Evolutionary conservation across 495 filamentous ascomycete species (phyloP).

Genomic region (Tuber aestivum): DNA sequence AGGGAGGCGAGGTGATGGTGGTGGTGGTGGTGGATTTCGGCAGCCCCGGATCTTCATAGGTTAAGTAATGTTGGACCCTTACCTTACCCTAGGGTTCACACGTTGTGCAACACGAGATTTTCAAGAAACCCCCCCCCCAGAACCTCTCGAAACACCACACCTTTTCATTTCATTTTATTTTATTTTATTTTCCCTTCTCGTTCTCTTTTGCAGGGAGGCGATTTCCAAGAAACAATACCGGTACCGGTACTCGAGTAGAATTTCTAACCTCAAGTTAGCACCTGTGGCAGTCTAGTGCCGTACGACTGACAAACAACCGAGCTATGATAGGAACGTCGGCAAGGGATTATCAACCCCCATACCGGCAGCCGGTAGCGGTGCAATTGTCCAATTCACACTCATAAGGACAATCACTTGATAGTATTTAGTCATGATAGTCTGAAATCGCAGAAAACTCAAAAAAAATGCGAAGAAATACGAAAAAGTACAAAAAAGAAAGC

Average conservation of each 20-base stretch:
- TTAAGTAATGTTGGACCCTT: background rate
- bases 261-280: background rate
- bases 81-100: background rate
- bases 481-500: background rate
- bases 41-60: constrained; percentile 1
- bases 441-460: background rate
- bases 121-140: background rate
- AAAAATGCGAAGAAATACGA: background rate
- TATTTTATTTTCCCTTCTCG: background rate
- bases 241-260: background rate
- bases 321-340: background rate
- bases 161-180: background rate
- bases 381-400: background rate
- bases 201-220: background rate
- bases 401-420: background rate
- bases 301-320: background rate
- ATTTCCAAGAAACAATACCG: background rate
- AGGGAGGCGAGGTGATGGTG: background rate
- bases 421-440: background rate
- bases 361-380: background rate
- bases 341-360: background rate
- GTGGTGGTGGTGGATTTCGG: background rate
- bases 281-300: background rate
- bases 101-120: background rate
- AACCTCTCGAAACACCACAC: background rate